phyloP scores from a whole-genome alignment of 1,284 basidiomycete genomes.

The Grifola frondosa region DNA sequence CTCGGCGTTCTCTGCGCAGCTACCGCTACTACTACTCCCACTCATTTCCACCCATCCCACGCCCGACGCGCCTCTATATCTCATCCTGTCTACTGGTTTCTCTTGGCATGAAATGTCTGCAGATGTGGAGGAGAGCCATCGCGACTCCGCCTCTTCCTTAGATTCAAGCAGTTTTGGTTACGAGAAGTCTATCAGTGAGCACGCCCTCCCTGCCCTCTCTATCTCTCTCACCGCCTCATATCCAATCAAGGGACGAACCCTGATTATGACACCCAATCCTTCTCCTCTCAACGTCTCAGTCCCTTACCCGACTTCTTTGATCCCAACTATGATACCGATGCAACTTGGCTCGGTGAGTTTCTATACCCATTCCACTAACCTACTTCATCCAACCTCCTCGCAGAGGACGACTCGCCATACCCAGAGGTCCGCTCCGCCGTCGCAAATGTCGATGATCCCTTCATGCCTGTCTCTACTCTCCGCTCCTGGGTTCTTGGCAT shows the following conservation, averaged over 20 bases:
- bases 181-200: constrained; percentile 21
- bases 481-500: constrained; percentile 56
- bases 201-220: neutral
- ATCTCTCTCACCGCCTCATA: neutral
- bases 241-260: no score
- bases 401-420: constrained; percentile 36
- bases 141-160: constrained; percentile 14
- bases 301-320: constrained; percentile 26
- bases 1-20: neutral
- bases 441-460: constrained; percentile 33
- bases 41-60: neutral
- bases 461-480: constrained; percentile 46
- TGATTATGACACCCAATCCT: constrained; percentile 14
- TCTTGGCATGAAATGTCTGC: constrained; percentile 23
- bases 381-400: neutral
- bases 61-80: neutral
- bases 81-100: neutral
- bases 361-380: neutral
- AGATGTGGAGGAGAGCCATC: constrained; percentile 18
- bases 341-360: constrained; percentile 26
- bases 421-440: constrained; percentile 36
- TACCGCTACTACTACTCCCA: neutral
- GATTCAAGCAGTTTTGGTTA: constrained; percentile 7
- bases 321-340: constrained; percentile 28
- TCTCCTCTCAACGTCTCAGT: constrained; percentile 9